Base-by-base conservation (phyloP, 192 early-diverging fungal genomes). In the Globomyces pollinis-pini region DNA sequence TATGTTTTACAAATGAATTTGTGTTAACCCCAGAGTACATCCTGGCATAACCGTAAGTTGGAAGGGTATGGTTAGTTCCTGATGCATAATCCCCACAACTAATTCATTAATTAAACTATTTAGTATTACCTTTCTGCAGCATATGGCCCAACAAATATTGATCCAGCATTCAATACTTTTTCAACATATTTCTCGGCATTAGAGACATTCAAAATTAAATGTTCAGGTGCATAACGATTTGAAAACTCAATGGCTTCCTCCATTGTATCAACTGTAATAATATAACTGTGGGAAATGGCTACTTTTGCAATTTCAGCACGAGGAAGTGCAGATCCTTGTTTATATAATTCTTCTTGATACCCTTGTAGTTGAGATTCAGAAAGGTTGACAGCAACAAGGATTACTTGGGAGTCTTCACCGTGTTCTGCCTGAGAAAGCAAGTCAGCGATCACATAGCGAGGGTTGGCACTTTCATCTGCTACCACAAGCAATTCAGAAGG, bases 21-120 rank as follows among this genome's bases (percentile, higher is more conserved):
- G 95, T 97, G 73, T 92, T 96, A 24, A 98, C 94, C 26, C 96
- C 96, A 59, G 92, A 95, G 75, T 99, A 96, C 91, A 96, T 98
- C 54, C 85, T 76, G 18, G 96, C 88, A 70, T 93, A 99, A 28
- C 96, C 96, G 65, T 99, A 99, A 1, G 95, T 98, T 15, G 96
- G 96, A 58, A 99, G 74, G 2, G 96, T 99, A 76, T 99, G 96
- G 81, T 98, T 99, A 15, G 96, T 99, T 43, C 96, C 96, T 0
- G 93, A 96, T 2, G 96, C 96, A 73, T 99, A 99, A 69, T 99
- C 96, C 51, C 96, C 96, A 62, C 94, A 95, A 60, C 89, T 88
- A 35, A 42, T 29, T n/a, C n/a, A n/a, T n/a, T n/a, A n/a, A n/a
- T n/a, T n/a, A n/a, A 18, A 39, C 15, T 39, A 39, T 34, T 24